These are phyloP conservation scores for Coriolopsis trogii DNA, from an alignment of 1,284 basidiomycete species.

Conservation along the genomic window DNA sequence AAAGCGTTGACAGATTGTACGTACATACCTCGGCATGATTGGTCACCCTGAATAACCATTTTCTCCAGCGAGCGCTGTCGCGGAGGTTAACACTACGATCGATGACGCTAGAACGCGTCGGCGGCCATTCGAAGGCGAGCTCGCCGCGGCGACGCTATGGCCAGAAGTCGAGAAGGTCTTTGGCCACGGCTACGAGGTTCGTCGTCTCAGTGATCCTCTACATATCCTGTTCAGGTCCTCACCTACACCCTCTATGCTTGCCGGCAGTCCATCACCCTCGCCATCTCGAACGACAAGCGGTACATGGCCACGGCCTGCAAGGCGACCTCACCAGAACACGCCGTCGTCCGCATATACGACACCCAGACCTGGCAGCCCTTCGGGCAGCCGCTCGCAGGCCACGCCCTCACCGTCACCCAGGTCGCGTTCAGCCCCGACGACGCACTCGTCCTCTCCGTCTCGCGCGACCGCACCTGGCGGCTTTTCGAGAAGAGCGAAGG, in stretches of 20 bases:
- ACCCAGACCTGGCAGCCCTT: slow-evolving; percentile 70
- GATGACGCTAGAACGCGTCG: slow-evolving; percentile 36
- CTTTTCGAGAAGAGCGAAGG: slow-evolving; percentile 63
- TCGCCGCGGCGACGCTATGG: slow-evolving; percentile 90
- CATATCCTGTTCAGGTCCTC: background rate
- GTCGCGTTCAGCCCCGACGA: slow-evolving; percentile 91
- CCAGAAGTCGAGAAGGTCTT: slow-evolving; percentile 97
- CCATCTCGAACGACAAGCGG: slow-evolving; percentile 67
- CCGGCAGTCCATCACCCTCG: slow-evolving; percentile 79
- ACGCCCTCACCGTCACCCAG: slow-evolving; percentile 88
- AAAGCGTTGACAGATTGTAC: slow-evolving; percentile 63
- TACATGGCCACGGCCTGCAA: slow-evolving; percentile 93
- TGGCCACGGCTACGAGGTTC: slow-evolving; percentile 95
- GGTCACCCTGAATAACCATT: no score
- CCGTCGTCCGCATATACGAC: slow-evolving; percentile 85
- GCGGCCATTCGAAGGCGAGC: slow-evolving; percentile 80
- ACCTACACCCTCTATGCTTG: background rate
- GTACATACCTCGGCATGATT: background rate
- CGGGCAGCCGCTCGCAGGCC: slow-evolving; percentile 78
- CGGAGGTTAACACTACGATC: slow-evolving; percentile 14
- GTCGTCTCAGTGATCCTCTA: background rate
- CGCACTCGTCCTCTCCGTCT: slow-evolving; percentile 78
- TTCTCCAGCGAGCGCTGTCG: slow-evolving; percentile 16
- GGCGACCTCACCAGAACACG: slow-evolving; percentile 86
- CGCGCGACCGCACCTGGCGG: slow-evolving; percentile 92